Percentiles rank a stretch among this genome's conserved stretches.
Conservation (phyloP, 106 monocot genomes). For the Ottelia alismoides region DNA sequence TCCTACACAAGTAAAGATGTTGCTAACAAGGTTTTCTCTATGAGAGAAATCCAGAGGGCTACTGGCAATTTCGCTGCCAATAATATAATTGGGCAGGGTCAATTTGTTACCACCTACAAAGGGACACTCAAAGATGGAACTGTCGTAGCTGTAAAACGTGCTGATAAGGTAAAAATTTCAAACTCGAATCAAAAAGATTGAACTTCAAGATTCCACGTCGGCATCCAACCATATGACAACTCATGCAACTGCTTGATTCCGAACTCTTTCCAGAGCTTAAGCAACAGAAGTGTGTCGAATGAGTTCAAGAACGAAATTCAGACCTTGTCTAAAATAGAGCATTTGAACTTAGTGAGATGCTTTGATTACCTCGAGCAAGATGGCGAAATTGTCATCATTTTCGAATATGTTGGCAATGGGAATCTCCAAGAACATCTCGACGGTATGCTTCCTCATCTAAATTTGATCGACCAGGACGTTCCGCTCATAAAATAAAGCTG, state of each 20-base stretch:
- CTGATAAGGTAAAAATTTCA: conserved; percentile 3
- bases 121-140: neutral
- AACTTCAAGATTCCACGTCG: too few relatives aligned
- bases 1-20: neutral
- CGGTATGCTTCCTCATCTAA: conserved; percentile 22
- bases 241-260: too few relatives aligned
- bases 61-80: conserved; percentile 2
- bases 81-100: conserved; percentile 2
- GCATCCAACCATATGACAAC: too few relatives aligned
- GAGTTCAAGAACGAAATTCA: conserved; percentile 54
- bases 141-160: conserved; percentile 3
- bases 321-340: conserved; percentile 41
- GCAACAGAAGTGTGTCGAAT: conserved; percentile 15
- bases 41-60: neutral
- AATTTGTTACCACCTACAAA: conserved; percentile 1
- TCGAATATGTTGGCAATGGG: conserved; percentile 51
- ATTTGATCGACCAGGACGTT: neutral
- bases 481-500: too few relatives aligned
- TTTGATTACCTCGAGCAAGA: conserved; percentile 36
- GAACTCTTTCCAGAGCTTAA: too few relatives aligned
- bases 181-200: too few relatives aligned
- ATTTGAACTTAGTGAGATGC: conserved; percentile 49
- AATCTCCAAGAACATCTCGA: conserved; percentile 45
- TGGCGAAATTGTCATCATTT: conserved; percentile 30
- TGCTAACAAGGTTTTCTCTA: neutral